Evolutionary conservation across 2,329 filamentous ascomycete species (phyloP).

Genomic region (Ophiostoma perfectum): DNA sequence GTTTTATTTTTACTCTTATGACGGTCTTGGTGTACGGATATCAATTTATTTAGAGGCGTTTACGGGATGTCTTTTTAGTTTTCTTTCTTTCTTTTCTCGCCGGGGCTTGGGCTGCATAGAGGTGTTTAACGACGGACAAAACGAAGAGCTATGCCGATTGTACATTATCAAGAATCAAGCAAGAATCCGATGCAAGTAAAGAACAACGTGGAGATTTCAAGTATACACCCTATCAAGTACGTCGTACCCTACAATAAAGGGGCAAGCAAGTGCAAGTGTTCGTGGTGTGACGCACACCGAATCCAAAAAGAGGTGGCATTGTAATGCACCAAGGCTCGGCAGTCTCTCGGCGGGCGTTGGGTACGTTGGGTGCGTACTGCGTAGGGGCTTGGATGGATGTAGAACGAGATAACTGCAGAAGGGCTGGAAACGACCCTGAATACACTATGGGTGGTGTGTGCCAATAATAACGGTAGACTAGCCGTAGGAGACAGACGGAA

Average conservation of each 20-base stretch:
- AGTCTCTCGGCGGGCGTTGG: not conserved
- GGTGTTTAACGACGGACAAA: not conserved
- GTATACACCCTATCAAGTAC: not conserved
- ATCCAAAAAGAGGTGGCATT: not conserved
- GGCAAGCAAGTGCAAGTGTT: not conserved
- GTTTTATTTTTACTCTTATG: not conserved
- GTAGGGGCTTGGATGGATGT: no score
- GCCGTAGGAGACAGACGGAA: not conserved
- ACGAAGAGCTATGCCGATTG: not conserved
- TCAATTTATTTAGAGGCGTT: not conserved
- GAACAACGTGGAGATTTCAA: not conserved
- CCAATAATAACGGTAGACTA: no score
- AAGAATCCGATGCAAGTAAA: not conserved
- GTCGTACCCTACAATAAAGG: not conserved
- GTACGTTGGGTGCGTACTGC: no score
- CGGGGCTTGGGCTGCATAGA: not conserved
- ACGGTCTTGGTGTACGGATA: not conserved
- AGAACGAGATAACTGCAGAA: not conserved
- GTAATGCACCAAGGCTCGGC: slow-evolving; percentile 14
- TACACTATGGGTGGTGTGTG: no score
- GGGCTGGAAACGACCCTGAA: no score
- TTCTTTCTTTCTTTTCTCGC: no score
- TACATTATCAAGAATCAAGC: not conserved
- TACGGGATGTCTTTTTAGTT: not conserved
- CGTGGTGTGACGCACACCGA: not conserved